Base-by-base conservation (phyloP, 2,329 filamentous ascomycete genomes). In the Fonsecaea erecta region DNA sequence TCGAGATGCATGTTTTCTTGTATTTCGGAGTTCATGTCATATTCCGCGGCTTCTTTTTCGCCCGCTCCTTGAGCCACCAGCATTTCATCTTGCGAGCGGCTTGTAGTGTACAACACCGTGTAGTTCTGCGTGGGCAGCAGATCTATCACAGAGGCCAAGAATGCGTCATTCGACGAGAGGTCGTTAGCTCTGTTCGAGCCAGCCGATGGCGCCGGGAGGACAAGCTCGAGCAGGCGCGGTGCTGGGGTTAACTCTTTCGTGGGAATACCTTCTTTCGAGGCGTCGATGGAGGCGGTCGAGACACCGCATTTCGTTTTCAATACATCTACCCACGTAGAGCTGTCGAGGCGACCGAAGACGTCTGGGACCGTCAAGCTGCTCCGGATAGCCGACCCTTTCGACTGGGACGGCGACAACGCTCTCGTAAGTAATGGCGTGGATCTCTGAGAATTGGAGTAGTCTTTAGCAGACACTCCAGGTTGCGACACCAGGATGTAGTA, bases 401-500 rank as follows among this genome's bases (percentile, higher is more conserved):
- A 40, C n/a, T 66, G 59, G 16, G 37, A 40, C 12, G 28, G 24
- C 5, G 66, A 66, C 28, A 72, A 35, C 18, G 52, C 48, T 34
- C 68, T 63, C n/a, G 62, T 60, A 12, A 72, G 63, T 78, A 81
- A 84, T 74, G 82, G 85, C 71, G 82, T 82, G 68, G 80, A 79
- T 74, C 77, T 74, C 77, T 78, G 75, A 71, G 80, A 79, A 70
- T 80, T 78, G 28, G 57, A 60, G 72, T 94, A 88, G 76, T 96
- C 92, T 68, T 83, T 81, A 48, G 87, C 85, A 71, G 88, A 87
- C 63, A 93, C 83, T 70, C 90, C 90, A 11, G 90, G 88, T 75
- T 97, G 92, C 32, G 87, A 86, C 67, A 96, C 85, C 70, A 97
- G 77, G 63, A 96, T 80, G 79, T 97, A 97, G 71, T 85, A 85